Evolutionary conservation across 164 flowering plant species (phyloP), one percentile per base, ranked within the genome.

Genomic region (Houttuynia cordata): DNA sequence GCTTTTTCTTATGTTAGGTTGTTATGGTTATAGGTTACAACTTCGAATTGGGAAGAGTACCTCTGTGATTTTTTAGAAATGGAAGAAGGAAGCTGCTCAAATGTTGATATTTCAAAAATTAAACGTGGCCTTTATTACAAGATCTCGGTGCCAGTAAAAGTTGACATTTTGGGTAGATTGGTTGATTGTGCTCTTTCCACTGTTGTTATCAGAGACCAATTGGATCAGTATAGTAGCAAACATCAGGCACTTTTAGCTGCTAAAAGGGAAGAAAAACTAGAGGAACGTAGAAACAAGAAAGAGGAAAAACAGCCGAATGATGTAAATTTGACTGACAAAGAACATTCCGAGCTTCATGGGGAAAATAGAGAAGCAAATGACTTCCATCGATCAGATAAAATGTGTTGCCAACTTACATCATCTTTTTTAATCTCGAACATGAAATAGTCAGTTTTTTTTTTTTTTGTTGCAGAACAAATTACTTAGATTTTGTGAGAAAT

Each of bases 31-130:
- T 64, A 67, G 70, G 47, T 67, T 20, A 56, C 70, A 21, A 55
- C 70, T 14, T 56, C 13, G 34, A 67, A 67, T 47, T 67, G 64
- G 70, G 30, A 19, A 41, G 60, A 61, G 19, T 61, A 61, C 51
- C 50, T 67, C 24, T 61, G 56, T 34, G 60, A 61, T 42, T 67
- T 61, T 50, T 19, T 67, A 19, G 64, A 61, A 51, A 41, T 53
- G 64, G 64, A 61, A 61, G 37, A 18, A 24, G 60, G 9, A 34
- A 20, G 54, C 18, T 21, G 39, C 34, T 22, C 58, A 47, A n/a
- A 25, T 1, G 59, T 19, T 30, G 64, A 67, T 17, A 20, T 67
- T 39, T 17, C 17, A 40, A 67, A 61, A 22, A 61, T 67, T 39
- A 61, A 61, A 25, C 45, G 37, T 55, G 64, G 60, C 22, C 55